Conservation (phyloP, 352 stramenopile species). For the Thraustotheca clavata region DNA sequence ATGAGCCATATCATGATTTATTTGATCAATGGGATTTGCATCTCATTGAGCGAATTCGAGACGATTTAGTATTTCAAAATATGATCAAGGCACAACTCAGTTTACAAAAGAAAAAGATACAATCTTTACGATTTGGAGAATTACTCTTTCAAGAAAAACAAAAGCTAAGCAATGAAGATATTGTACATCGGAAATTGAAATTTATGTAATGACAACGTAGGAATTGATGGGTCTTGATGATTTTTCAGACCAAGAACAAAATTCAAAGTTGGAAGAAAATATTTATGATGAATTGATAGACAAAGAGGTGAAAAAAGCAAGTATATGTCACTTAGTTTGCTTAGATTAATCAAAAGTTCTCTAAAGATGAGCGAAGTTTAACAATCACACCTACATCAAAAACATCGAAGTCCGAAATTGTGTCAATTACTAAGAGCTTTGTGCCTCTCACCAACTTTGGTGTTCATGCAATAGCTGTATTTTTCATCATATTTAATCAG, state of each 20-base stretch:
- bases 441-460: conserved; percentile 16
- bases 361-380: neutral
- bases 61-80: neutral
- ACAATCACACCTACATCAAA: neutral
- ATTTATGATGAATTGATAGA: neutral
- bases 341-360: conserved; percentile 14
- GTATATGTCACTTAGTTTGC: no score
- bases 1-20: neutral
- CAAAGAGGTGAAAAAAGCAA: neutral
- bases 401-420: neutral
- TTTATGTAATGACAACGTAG: no score
- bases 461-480: conserved; percentile 10
- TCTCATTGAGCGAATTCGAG: neutral
- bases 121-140: neutral
- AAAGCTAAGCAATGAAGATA: neutral
- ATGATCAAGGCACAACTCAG: neutral
- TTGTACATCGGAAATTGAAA: neutral
- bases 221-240: no score
- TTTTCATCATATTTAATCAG: neutral
- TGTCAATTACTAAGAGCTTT: neutral
- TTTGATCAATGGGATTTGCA: conserved; percentile 16
- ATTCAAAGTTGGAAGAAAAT: neutral
- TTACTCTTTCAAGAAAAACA: conserved; percentile 13
- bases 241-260: neutral
- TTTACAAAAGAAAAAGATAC: neutral